A percentile compares a stretch with the other conserved stretches of the same genome.
Conservation (phyloP, 306 rosid species). For the Cicer cuneatum region DNA sequence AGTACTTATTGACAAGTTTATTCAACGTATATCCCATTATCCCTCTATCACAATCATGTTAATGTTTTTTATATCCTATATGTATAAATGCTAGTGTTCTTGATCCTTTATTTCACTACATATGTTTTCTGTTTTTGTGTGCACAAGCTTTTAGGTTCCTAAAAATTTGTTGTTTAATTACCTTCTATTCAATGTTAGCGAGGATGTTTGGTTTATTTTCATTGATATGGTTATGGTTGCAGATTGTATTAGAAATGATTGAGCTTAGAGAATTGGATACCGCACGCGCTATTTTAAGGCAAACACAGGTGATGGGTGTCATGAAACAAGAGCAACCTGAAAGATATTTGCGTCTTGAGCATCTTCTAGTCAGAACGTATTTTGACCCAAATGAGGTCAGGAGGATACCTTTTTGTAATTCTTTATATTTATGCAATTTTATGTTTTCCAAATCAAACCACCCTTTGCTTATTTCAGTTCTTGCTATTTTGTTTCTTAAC, state of each 20-base stretch:
- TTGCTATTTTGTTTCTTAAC: constrained; percentile 28
- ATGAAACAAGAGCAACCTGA: constrained; percentile 99
- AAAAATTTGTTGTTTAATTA: too few relatives aligned
- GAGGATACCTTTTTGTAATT: constrained; percentile 9
- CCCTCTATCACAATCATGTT: too few relatives aligned
- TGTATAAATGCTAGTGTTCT: too few relatives aligned
- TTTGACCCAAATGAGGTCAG: constrained; percentile 98
- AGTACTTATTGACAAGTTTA: too few relatives aligned
- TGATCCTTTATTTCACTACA: too few relatives aligned
- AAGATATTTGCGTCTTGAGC: constrained; percentile 98
- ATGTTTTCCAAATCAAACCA: constrained; percentile 23
- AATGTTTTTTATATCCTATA: too few relatives aligned
- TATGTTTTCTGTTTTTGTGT: too few relatives aligned
- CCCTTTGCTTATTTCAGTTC: not conserved
- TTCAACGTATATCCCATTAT: too few relatives aligned
- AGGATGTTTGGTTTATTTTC: not conserved
- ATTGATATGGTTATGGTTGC: constrained; percentile 34
- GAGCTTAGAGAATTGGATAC: constrained; percentile 98
- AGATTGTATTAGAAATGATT: constrained; percentile 99
- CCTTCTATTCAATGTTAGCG: too few relatives aligned
- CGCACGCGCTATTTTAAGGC: constrained; percentile 93
- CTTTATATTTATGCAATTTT: constrained; percentile 4
- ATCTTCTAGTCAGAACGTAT: constrained; percentile 94
- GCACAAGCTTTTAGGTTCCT: too few relatives aligned
- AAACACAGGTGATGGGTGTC: constrained; percentile 99